Percentiles rank a stretch among this genome's conserved stretches.
Conservation (phyloP, 1,284 basidiomycete genomes). For the Porphyrellus sp. region DNA sequence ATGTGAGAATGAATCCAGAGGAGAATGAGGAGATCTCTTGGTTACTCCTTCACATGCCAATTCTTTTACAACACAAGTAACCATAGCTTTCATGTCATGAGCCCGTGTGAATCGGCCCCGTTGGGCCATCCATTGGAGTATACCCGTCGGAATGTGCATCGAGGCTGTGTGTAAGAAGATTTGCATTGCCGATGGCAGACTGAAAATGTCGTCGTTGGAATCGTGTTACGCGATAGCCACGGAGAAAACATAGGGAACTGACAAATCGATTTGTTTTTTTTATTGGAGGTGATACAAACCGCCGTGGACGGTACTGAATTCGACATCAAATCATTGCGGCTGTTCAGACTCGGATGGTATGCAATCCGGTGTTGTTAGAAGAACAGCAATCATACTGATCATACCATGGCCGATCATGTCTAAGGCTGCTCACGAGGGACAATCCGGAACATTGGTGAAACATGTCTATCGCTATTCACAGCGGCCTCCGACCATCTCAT, state of each 20-base stretch:
- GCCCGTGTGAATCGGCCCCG: no score
- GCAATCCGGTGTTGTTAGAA: background rate
- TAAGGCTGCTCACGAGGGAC: background rate
- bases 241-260: conserved; percentile 4
- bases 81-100: background rate
- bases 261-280: conserved; percentile 36
- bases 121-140: background rate
- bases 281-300: conserved; percentile 39
- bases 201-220: conserved; percentile 21
- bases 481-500: background rate
- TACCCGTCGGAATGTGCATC: conserved; percentile 1
- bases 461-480: background rate
- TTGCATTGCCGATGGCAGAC: conserved; percentile 13
- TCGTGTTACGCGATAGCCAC: background rate
- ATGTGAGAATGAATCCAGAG: background rate
- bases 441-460: background rate
- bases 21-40: background rate
- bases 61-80: background rate
- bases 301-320: conserved; percentile 33
- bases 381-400: background rate
- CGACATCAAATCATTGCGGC: background rate
- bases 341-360: background rate
- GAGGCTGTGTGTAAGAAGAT: conserved; percentile 17
- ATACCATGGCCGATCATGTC: background rate
- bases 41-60: background rate